phyloP scores from a whole-genome alignment of 371 early-diverging fungal genomes.

The Lichtheimia hyalospora region DNA sequence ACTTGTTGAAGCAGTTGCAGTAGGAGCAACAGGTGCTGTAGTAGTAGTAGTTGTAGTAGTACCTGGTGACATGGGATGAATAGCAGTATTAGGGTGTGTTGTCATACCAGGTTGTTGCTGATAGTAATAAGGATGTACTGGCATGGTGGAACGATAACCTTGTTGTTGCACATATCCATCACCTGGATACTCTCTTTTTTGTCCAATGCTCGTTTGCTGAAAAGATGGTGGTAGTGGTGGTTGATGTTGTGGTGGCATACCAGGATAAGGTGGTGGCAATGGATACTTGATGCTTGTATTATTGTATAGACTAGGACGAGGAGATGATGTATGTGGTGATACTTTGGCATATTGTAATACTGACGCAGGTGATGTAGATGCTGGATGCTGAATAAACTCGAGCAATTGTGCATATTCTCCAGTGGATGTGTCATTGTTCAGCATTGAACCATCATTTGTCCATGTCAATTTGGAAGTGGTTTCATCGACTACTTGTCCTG shows the following conservation, averaged over 20 bases:
- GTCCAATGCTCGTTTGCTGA: constrained; percentile 7
- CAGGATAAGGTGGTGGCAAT: not conserved
- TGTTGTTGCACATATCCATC: no score
- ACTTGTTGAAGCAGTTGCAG: constrained; percentile 3
- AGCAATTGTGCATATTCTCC: constrained; percentile 12
- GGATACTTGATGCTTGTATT: not conserved
- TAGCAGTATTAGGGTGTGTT: constrained; percentile 2
- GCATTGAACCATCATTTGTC: constrained; percentile 18
- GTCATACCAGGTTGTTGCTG: constrained; percentile 3
- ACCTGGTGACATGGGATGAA: constrained; percentile 6
- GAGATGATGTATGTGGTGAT: not conserved
- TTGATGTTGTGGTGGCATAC: constrained; percentile 14
- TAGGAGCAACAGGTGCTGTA: constrained; percentile 2
- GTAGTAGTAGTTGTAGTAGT: not conserved
- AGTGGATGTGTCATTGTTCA: not conserved
- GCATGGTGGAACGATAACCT: no score
- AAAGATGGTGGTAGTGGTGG: constrained; percentile 11
- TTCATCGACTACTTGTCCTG: constrained; percentile 6
- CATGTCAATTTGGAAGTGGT: constrained; percentile 16
- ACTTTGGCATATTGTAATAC: constrained; percentile 14
- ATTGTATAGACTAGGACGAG: not conserved
- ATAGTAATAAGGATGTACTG: constrained; percentile 16
- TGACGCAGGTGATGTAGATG: constrained; percentile 1
- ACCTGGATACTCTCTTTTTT: no score
- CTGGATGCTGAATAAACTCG: constrained; percentile 16